Evolutionary conservation across 148 eudicot genomes (phyloP), one percentile per base, ranked within the genome.

Genomic region (Camellia sinensis): DNA sequence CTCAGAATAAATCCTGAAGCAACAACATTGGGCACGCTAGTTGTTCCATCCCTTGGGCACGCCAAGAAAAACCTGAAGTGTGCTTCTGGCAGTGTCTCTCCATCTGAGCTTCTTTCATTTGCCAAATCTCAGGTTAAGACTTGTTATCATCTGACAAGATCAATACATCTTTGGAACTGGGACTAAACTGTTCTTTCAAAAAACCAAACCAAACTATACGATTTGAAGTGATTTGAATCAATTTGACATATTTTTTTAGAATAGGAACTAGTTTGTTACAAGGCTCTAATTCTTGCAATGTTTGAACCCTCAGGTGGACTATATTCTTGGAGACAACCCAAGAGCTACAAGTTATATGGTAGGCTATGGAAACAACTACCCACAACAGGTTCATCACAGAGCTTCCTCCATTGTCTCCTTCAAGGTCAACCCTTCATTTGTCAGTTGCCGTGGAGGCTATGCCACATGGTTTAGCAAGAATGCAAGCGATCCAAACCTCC

Each of bases 311-410:
- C 75, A 95, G 98, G 89, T 96, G 78, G 99, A 97, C 80, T 97
- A 97, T 84, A 92, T 97, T 66, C 98, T 97, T n/a, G 99, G 99
- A 77, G 98, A 97, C 90, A 97, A 97, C 88, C 99, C 99, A 44
- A 94, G 99, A 80, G 99, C 94, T 67, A 97, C 98, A 61, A 97
- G 99, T 80, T 97, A 97, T 87, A 97, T 97, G 99, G 99, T 97
- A 3, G 99, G 99, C 14, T 97, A 96, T 22, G 98, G 98, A 67
- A 92, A 78, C 89, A 96, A 90, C 81, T 96, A 87, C 83, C 99
- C 99, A 1, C 86, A 82, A 65, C 99, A 93, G 81, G 97, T 94
- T 66, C 99, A 93, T 80, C 99, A 96, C 85, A 89, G 99, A 13
- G 98, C 83, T 69, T 90, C 99, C 40, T 96, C 99, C 6, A 96